These are phyloP conservation scores for Besnoitia besnoiti DNA, from an alignment of 169 alveolate genomes.

Conservation along the genomic window DNA sequence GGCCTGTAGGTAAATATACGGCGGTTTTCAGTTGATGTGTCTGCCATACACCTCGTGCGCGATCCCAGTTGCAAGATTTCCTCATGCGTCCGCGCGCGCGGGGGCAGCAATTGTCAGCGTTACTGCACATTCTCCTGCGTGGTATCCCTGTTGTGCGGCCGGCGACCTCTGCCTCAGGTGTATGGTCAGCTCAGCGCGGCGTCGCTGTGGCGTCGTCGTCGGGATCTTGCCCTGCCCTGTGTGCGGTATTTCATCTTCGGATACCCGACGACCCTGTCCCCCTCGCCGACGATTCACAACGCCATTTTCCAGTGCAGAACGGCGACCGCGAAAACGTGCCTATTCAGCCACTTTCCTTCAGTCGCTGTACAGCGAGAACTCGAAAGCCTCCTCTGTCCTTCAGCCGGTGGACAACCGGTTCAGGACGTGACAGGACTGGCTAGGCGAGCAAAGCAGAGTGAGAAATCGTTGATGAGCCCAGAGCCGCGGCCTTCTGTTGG, in stretches of 20 bases:
- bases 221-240: background rate
- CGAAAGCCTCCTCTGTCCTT: too few relatives aligned
- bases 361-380: background rate
- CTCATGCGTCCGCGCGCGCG: too few relatives aligned
- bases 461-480: too few relatives aligned
- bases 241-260: constrained; percentile 23
- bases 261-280: constrained; percentile 1
- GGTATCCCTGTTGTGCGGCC: background rate
- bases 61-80: too few relatives aligned
- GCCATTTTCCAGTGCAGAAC: background rate
- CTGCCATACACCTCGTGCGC: too few relatives aligned
- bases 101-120: too few relatives aligned
- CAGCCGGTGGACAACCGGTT: background rate
- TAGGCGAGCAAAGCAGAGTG: background rate
- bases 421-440: background rate
- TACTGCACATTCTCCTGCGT: too few relatives aligned
- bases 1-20: too few relatives aligned
- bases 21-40: too few relatives aligned
- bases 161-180: background rate
- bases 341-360: background rate
- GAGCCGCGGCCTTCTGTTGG: too few relatives aligned
- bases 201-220: background rate
- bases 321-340: background rate
- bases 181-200: constrained; percentile 16
- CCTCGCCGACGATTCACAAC: constrained; percentile 32